Base-by-base conservation (phyloP, 1,284 basidiomycete genomes). In the Somion occarium region DNA sequence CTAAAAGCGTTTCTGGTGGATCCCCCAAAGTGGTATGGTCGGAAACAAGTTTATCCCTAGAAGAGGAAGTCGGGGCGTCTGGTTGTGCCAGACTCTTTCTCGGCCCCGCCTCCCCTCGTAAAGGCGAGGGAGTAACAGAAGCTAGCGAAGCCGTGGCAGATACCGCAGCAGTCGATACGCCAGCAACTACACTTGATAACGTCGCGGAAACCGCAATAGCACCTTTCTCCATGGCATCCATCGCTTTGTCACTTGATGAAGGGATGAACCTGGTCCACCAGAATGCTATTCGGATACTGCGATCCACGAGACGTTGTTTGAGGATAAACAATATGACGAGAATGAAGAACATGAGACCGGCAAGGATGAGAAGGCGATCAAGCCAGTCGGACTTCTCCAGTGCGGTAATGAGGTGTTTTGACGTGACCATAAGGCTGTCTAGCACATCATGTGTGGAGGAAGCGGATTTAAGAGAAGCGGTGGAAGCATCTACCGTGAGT, bases 331-430 rank as follows among this genome's bases (percentile, higher is more conserved):
- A 75, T 7, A 93, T 83, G 30, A 89, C 85, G n/a, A 93, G 78
- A 51, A 85, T 59, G 72, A 97, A 97, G 68, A 97, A 90, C 15
- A 74, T 62, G 26, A 97, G 80, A 0, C 82, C 90, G 3, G 82
- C 76, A 50, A 91, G 69, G 57, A 98, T 86, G 55, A 96, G 72
- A 30, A 94, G 67, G 5, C 93, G 86, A 72, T 98, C 93, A n/a
- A 94, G 73, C 82, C 90, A 88, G 73, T 97, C 93, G 4, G 92
- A 83, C 54, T 86, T 85, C 68, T 95, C 88, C 42, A 98, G 83
- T 0, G 86, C 83, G 15, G 85, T 88, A 57, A 97, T 85, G 53
- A 97, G 80, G 37, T 86, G 78, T 61, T 88, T 86, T 1, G 92
- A 94, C 23, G 88, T 83, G 46, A 75, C 73, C 64, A 97, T 82